phyloP scores from a whole-genome alignment of 164 flowering plant genomes.

The Piper longum region DNA sequence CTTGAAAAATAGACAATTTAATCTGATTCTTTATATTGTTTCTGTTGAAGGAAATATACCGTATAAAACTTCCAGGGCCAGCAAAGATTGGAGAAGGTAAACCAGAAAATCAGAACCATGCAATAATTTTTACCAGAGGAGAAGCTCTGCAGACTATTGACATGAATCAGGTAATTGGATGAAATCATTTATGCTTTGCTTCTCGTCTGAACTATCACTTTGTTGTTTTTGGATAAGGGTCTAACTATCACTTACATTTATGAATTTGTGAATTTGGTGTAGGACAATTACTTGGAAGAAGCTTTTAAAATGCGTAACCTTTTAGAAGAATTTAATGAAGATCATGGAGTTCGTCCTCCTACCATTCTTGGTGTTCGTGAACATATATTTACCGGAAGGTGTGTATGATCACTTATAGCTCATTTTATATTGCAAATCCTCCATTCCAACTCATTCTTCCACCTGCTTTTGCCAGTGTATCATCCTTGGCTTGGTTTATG shows the following conservation, averaged over 20 bases:
- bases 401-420: neutral
- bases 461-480: slow-evolving; percentile 54
- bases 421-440: neutral
- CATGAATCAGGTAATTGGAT: slow-evolving; percentile 74
- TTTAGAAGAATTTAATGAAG: slow-evolving; percentile 83
- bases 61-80: slow-evolving; percentile 88
- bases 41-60: slow-evolving; percentile 70
- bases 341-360: slow-evolving; percentile 86
- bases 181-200: neutral
- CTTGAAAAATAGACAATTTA: neutral
- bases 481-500: slow-evolving; percentile 99
- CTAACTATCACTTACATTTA: neutral
- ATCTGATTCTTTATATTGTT: slow-evolving; percentile 1
- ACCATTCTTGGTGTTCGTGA: slow-evolving; percentile 92
- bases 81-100: slow-evolving; percentile 97
- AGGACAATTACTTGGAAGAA: slow-evolving; percentile 99
- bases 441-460: slow-evolving; percentile 7
- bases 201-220: neutral
- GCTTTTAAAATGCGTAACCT: slow-evolving; percentile 99
- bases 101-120: slow-evolving; percentile 99
- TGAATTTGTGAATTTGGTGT: neutral
- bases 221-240: neutral
- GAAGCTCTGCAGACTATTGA: slow-evolving; percentile 98
- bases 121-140: slow-evolving; percentile 85
- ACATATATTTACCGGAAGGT: slow-evolving; percentile 99